These are phyloP conservation scores for Scenedesmus sp. DNA, from an alignment of 163 green algal genomes.

Conservation along the genomic window DNA sequence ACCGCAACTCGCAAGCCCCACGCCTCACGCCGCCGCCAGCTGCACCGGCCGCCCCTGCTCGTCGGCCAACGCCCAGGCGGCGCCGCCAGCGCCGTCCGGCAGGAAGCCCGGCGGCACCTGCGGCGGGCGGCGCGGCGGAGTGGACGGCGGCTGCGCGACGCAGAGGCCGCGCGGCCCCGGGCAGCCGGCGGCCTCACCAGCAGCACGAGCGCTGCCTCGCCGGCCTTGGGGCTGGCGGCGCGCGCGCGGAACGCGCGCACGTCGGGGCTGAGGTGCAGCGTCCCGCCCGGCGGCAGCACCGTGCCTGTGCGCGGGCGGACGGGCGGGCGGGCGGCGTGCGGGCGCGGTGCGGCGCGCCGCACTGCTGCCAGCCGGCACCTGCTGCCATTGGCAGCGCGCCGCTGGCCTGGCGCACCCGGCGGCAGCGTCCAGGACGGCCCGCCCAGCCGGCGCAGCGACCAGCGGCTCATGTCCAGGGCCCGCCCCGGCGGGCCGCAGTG, in stretches of 20 bases:
- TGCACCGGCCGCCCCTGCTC: not conserved
- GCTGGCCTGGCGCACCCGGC: slow-evolving; percentile 3
- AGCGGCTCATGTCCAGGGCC: slow-evolving; percentile 36
- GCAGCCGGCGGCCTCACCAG: no score
- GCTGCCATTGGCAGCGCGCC: not conserved
- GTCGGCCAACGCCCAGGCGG: not conserved
- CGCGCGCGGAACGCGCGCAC: slow-evolving; percentile 16
- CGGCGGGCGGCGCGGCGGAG: no score
- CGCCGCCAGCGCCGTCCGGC: not conserved
- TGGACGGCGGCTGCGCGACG: no score
- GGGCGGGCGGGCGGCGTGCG: no score
- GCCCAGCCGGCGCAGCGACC: not conserved
- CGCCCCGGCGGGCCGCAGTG: not conserved
- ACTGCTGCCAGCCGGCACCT: not conserved
- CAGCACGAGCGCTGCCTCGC: slow-evolving; percentile 30
- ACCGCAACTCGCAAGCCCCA: no score
- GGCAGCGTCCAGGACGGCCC: not conserved
- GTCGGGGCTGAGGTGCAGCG: not conserved
- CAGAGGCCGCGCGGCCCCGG: no score
- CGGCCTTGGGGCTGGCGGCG: slow-evolving; percentile 33
- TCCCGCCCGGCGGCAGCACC: not conserved
- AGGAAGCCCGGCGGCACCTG: slow-evolving; percentile 13
- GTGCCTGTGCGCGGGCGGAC: slow-evolving; percentile 16
- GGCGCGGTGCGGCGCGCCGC: no score
- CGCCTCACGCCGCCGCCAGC: not conserved